phyloP scores from a whole-genome alignment of 139 green algal genomes.

The Trebouxia sp. region DNA sequence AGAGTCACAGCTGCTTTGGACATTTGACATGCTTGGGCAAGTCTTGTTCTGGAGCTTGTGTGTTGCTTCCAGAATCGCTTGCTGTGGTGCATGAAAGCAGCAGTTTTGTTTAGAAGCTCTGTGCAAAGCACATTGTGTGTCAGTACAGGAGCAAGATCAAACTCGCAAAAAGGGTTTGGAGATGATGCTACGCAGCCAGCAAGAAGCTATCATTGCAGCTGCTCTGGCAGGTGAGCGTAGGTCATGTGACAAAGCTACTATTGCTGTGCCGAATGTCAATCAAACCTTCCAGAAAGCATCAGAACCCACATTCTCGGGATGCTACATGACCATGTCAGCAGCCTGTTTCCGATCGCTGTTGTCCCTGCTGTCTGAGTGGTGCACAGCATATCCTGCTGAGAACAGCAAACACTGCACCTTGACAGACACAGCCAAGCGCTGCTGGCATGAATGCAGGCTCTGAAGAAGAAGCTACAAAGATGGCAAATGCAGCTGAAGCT shows the following conservation, averaged over 20 bases:
- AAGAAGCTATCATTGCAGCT: constrained; percentile 16
- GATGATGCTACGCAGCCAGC: background rate
- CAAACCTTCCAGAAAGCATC: background rate
- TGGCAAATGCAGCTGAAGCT: background rate
- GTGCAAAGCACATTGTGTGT: background rate
- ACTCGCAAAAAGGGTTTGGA: background rate
- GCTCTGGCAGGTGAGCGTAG: background rate
- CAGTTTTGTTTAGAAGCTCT: background rate
- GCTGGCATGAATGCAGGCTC: background rate
- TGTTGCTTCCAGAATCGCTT: background rate
- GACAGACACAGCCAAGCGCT: background rate
- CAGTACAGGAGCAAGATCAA: constrained; percentile 21
- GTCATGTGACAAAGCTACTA: too few species aligned
- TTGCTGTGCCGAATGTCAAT: background rate
- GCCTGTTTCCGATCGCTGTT: too few species aligned
- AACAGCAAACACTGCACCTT: too few species aligned
- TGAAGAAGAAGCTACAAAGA: background rate
- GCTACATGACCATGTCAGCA: too few species aligned
- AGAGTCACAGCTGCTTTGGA: too few species aligned
- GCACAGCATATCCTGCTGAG: background rate
- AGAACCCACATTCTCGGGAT: too few species aligned
- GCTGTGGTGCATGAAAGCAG: background rate
- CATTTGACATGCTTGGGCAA: too few species aligned
- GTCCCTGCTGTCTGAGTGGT: too few species aligned
- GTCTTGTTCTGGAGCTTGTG: too few species aligned